These are phyloP conservation scores for Ustilago curta DNA, from an alignment of 1,284 basidiomycete species.

Conservation along the genomic window DNA sequence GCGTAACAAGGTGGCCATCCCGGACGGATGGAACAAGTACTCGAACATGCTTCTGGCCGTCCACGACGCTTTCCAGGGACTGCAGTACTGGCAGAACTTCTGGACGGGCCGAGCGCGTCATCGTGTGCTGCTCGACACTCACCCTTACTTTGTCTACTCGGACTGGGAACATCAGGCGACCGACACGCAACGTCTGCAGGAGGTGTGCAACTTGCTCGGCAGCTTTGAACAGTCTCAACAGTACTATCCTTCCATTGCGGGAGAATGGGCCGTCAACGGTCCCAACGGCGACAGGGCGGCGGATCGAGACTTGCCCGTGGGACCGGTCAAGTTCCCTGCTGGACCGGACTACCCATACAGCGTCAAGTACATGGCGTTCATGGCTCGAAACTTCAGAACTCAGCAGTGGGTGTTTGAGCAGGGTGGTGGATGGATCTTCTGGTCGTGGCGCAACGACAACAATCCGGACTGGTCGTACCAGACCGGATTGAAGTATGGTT, in stretches of 20 bases:
- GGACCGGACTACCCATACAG: constrained; percentile 57
- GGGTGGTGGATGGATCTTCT: constrained; percentile 79
- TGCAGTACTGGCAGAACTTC: constrained; percentile 76
- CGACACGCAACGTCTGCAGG: constrained; percentile 52
- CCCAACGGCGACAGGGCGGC: constrained; percentile 54
- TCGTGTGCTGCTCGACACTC: constrained; percentile 59
- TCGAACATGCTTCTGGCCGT: constrained; percentile 72
- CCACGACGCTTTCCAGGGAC: constrained; percentile 84
- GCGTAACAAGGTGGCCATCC: constrained; percentile 54
- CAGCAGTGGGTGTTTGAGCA: constrained; percentile 72
- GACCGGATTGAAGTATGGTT: constrained; percentile 64
- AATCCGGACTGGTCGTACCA: constrained; percentile 68
- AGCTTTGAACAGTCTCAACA: constrained; percentile 43
- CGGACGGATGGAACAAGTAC: constrained; percentile 47
- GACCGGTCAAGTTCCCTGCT: constrained; percentile 56
- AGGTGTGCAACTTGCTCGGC: constrained; percentile 44
- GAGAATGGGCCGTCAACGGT: constrained; percentile 54
- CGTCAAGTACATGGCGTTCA: constrained; percentile 80
- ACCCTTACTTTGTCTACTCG: constrained; percentile 62
- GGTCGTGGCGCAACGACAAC: constrained; percentile 78
- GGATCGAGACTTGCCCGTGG: constrained; percentile 54
- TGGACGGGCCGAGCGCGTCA: constrained; percentile 48
- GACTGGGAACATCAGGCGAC: constrained; percentile 44
- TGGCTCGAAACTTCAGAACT: constrained; percentile 86
- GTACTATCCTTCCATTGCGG: constrained; percentile 59